Evolutionary conservation across 768 basidiomycete genomes (phyloP).

Genomic region (Hortiboletus campestris): DNA sequence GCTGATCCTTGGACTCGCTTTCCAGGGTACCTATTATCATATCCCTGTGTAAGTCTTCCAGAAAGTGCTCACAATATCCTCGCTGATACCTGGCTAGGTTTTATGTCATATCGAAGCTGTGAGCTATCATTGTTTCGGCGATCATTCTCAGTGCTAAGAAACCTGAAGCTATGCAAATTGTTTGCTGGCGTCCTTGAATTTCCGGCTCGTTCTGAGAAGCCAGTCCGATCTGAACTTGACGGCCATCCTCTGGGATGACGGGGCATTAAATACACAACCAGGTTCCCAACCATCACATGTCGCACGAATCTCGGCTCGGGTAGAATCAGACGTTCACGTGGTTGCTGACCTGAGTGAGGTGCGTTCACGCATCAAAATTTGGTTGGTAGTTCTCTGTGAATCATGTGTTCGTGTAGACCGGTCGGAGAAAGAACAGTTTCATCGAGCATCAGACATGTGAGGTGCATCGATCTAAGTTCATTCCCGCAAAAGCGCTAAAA

Average conservation of each 20-base stretch:
- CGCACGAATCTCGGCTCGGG: not conserved
- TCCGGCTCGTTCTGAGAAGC: conserved; percentile 7
- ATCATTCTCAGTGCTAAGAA: not conserved
- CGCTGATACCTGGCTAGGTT: conserved; percentile 3
- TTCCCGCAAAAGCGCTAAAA: not conserved
- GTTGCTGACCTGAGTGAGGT: not conserved
- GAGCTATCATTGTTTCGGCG: not conserved
- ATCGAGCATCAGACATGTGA: not conserved
- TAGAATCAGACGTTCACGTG: not conserved
- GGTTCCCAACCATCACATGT: not conserved
- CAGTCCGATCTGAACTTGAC: not conserved
- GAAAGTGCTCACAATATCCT: not conserved
- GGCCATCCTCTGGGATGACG: conserved; percentile 4
- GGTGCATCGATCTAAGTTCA: not conserved
- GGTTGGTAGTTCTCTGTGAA: not conserved
- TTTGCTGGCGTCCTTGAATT: conserved; percentile 18
- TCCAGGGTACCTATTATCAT: not conserved
- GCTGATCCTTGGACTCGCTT: conserved; percentile 12
- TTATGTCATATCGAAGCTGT: conserved; percentile 17
- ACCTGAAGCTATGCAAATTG: conserved; percentile 16
- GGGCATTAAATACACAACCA: not conserved
- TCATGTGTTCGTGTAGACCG: not conserved
- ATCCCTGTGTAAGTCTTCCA: conserved; percentile 16
- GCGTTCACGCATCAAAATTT: not conserved
- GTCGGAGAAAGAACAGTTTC: not conserved